Conservation (phyloP, 306 rosid species). For the Purshia tridentata region DNA sequence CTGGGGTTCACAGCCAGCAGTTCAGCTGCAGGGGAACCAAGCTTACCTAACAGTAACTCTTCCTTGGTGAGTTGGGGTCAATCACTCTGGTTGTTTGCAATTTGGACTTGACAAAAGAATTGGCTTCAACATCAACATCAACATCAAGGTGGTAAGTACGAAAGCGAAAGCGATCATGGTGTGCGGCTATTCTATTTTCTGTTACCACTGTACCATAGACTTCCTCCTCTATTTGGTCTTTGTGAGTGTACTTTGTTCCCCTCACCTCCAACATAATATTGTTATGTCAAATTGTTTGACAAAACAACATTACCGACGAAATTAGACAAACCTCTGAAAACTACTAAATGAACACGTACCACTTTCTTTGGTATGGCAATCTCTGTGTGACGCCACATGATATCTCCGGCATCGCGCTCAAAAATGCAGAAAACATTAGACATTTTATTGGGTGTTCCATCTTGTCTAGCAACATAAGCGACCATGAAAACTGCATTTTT, state of each 20-base stretch:
- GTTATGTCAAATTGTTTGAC: too few relatives aligned
- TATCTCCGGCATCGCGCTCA: slow-evolving; percentile 13
- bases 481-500: slow-evolving; percentile 2
- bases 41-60: too few relatives aligned
- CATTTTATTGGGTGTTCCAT: slow-evolving; percentile 3
- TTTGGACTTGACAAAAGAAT: slow-evolving; percentile 9
- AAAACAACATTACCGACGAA: too few relatives aligned
- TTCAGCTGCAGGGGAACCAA: too few relatives aligned
- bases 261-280: neutral
- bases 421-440: slow-evolving; percentile 7
- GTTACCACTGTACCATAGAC: slow-evolving; percentile 9
- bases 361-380: neutral
- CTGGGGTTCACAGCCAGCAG: too few relatives aligned
- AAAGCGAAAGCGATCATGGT: slow-evolving; percentile 20
- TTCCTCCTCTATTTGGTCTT: slow-evolving; percentile 12
- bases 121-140: slow-evolving; percentile 12
- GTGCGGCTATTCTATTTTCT: neutral
- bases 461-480: slow-evolving; percentile 6
- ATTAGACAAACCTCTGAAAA: neutral
- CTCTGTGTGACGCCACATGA: slow-evolving; percentile 22
- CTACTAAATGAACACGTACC: neutral
- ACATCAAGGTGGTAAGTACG: slow-evolving; percentile 17
- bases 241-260: neutral
- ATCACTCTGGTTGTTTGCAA: neutral
- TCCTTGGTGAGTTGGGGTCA: neutral